phyloP scores from a whole-genome alignment of 2,329 filamentous ascomycete species.

The Basipetospora sp. region DNA sequence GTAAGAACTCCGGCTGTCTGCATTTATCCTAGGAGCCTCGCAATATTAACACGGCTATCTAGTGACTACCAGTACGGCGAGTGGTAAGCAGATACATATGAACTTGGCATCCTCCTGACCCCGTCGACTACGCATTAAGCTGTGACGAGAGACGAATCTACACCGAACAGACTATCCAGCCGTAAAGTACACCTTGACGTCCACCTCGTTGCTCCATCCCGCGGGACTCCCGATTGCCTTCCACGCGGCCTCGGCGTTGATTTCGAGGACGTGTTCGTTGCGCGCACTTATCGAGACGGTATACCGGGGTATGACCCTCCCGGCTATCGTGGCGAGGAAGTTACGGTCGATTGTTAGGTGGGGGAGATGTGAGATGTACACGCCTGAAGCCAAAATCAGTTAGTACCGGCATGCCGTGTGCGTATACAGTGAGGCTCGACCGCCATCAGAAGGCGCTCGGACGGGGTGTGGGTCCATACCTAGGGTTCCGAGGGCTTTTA shows the following conservation, averaged over 20 bases:
- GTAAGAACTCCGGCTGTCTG: too few relatives aligned
- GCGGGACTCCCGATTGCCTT: conserved; percentile 51
- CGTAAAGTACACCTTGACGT: conserved; percentile 46
- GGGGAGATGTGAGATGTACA: conserved; percentile 62
- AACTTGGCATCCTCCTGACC: too few relatives aligned
- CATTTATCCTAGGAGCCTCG: too few relatives aligned
- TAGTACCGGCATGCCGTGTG: too few relatives aligned
- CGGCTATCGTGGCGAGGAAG: conserved; percentile 63
- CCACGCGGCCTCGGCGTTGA: conserved; percentile 70
- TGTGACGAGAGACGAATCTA: too few relatives aligned
- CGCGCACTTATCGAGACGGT: conserved; percentile 44
- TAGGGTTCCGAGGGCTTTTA: conserved; percentile 68
- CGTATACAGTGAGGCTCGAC: too few relatives aligned
- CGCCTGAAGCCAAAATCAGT: conserved; percentile 27
- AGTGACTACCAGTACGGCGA: too few relatives aligned
- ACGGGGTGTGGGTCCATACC: conserved; percentile 27
- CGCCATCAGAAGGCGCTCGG: too few relatives aligned
- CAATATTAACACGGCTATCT: too few relatives aligned
- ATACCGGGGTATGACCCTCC: conserved; percentile 50
- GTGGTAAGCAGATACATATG: too few relatives aligned
- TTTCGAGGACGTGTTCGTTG: conserved; percentile 50
- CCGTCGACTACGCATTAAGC: too few relatives aligned
- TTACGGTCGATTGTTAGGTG: conserved; percentile 44
- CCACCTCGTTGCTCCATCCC: conserved; percentile 69
- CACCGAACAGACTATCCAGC: too few relatives aligned